phyloP scores from a whole-genome alignment of 495 filamentous ascomycete species.

The Neurospora intermedia region DNA sequence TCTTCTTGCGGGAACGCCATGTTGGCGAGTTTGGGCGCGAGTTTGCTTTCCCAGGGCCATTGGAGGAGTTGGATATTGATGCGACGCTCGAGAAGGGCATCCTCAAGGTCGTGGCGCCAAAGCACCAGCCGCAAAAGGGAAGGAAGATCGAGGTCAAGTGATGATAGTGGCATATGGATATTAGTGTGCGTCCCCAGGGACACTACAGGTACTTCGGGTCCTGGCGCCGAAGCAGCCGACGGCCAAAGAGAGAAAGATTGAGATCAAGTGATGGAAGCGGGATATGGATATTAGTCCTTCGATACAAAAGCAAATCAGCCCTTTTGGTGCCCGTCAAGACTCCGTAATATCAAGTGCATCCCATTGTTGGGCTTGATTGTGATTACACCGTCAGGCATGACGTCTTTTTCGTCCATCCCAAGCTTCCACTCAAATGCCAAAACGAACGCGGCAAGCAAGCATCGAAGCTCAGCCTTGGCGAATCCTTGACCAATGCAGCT shows the following conservation, averaged over 20 bases:
- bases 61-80: constrained; percentile 15
- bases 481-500: constrained; percentile 60
- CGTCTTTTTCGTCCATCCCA: constrained; percentile 36
- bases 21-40: constrained; percentile 15
- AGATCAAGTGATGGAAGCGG: constrained; percentile 1
- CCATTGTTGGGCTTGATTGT: constrained; percentile 54
- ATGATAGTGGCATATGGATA: neutral
- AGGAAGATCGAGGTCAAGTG: constrained; percentile 11
- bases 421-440: constrained; percentile 59
- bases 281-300: neutral
- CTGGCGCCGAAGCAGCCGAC: constrained; percentile 11
- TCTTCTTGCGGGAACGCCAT: constrained; percentile 9
- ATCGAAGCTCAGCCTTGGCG: constrained; percentile 70
- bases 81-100: constrained; percentile 15
- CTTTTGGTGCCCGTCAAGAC: neutral
- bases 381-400: constrained; percentile 45
- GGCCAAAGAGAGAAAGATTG: constrained; percentile 5
- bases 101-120: constrained; percentile 14
- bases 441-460: constrained; percentile 60
- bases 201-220: constrained; percentile 12
- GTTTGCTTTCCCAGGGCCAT: constrained; percentile 15
- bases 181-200: constrained; percentile 13
- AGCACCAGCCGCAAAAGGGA: constrained; percentile 4
- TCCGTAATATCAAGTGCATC: constrained; percentile 23
- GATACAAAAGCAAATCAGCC: neutral